Evolutionary conservation across 768 basidiomycete species (phyloP), one percentile per base, ranked within the genome.

Genomic region (Serendipita sp.): DNA sequence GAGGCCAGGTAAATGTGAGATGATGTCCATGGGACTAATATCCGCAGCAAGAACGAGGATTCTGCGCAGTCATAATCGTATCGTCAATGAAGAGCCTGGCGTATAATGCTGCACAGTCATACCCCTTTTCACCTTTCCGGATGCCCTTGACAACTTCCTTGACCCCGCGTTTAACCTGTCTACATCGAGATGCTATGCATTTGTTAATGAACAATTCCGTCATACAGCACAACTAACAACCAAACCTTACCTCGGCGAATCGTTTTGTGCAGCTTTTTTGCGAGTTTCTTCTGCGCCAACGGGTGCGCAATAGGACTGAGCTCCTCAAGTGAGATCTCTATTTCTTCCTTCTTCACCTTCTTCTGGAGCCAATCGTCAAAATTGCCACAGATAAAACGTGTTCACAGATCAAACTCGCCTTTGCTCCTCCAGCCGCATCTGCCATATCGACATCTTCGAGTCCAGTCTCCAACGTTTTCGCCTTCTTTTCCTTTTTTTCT

Each of bases 71-170:
- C 2, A 15, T 41, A 41, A 10, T 18, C 45, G 8, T 28, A 38
- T 38, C n/a, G 30, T 63, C 46, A 13, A 4, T 47, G 48, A 34
- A 45, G 30, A 60, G 35, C 24, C 35, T 37, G 24, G n/a, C 37
- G 48, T 18, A 28, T 2, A 32, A 11, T 16, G 45, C 1, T 44
- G 66, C 63, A 69, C 56, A 63, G 48, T 77, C 86, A 66, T 70
- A 86, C 92, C 96, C 96, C 79, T 89, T 92, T 74, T 98, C 95
- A 66, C 94, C 94, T 73, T 99, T 99, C 64, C 94, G 82, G 46
- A 99, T 88, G 2, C 92, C 92, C 75, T 99, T 99, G 48, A 96
- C 92, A 38, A 99, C 91, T 75, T 99, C 96, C 75, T 98, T 98
- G 56, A 99, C 95, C 45, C 96, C 96, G 51, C 96, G 84, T 78